These are phyloP conservation scores for Arabis alpina DNA, from an alignment of 345 rosid species.

Conservation along the genomic window DNA sequence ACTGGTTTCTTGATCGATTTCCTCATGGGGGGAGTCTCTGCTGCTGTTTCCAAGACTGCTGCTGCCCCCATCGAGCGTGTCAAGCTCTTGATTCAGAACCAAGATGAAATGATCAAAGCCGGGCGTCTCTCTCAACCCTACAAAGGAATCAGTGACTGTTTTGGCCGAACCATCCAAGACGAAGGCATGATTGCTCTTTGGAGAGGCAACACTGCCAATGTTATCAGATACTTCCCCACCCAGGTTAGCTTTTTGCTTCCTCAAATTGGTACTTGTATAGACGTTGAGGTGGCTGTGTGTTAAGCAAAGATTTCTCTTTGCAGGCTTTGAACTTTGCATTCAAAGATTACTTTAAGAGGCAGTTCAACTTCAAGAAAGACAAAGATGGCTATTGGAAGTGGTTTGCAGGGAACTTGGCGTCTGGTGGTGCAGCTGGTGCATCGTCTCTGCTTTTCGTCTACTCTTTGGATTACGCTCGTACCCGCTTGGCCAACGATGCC, in stretches of 20 bases:
- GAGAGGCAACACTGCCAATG: constrained; percentile 94
- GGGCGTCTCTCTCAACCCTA: constrained; percentile 84
- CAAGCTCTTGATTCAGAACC: constrained; percentile 87
- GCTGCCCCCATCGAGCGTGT: constrained; percentile 93
- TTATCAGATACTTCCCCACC: constrained; percentile 89
- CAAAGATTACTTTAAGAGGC: constrained; percentile 87
- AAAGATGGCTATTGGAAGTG: constrained; percentile 91
- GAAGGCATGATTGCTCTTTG: constrained; percentile 73
- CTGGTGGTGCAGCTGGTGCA: constrained; percentile 96
- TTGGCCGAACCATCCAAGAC: constrained; percentile 61
- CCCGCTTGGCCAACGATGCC: constrained; percentile 88
- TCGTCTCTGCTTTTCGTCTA: constrained; percentile 83
- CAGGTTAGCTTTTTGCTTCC: constrained; percentile 51
- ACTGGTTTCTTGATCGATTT: constrained; percentile 78
- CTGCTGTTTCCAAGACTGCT: constrained; percentile 85
- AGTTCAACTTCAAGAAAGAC: constrained; percentile 92
- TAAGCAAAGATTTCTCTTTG: constrained; percentile 7
- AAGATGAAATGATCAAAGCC: constrained; percentile 79
- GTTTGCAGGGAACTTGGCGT: constrained; percentile 91
- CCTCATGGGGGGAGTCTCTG: constrained; percentile 89
- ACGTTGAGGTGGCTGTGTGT: background rate
- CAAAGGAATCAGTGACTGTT: constrained; percentile 84
- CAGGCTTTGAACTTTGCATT: constrained; percentile 89
- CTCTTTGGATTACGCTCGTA: constrained; percentile 87
- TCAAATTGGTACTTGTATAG: background rate